Evolutionary conservation across 805 yeast species (phyloP), one percentile per base, ranked within the genome.

Genomic region (Kodamaea laetipori): DNA sequence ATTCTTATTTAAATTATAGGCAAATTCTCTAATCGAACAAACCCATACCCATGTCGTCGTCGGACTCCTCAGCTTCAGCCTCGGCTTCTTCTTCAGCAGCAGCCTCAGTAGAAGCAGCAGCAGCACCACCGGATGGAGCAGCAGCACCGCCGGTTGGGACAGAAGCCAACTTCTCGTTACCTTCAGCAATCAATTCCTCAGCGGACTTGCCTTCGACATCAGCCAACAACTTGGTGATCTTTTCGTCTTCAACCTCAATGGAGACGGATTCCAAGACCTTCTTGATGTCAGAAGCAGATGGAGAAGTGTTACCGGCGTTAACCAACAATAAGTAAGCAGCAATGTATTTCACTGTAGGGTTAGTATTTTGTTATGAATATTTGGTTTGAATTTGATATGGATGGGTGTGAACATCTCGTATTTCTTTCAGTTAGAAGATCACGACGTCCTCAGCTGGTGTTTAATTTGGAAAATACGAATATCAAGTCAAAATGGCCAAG

Each of bases 301-400:
- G 74, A 50, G 71, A 48, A 48, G 70, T 51, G 69, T 68, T 67
- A 56, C 74, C 74, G 64, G 71, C 73, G 69, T 67, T 66, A 53
- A 66, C 70, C 64, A 68, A 67, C 63, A 68, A 67, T 60, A 68
- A 66, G 71, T 68, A 68, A 58, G 74, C 74, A 62, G 74, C 74
- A 60, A 68, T 63, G 72, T 68, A 68, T 66, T 67, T 68, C 74
- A 68, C 69, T 67, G 31, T 37, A 18, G 25, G 43, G 66, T 62
- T 61, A 61, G 66, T 60, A 59, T 34, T 27, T 8, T 21, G 10
- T 4, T 25, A n/a, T n/a, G n/a, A n/a, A n/a, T n/a, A n/a, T n/a
- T n/a, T n/a, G n/a, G n/a, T n/a, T n/a, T n/a, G n/a, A n/a, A n/a
- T n/a, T 28, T 34, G 21, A 19, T 27, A 12, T 27, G 31, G 13